phyloP scores from a whole-genome alignment of 805 yeast genomes.

The Barnettozyma sp. region DNA sequence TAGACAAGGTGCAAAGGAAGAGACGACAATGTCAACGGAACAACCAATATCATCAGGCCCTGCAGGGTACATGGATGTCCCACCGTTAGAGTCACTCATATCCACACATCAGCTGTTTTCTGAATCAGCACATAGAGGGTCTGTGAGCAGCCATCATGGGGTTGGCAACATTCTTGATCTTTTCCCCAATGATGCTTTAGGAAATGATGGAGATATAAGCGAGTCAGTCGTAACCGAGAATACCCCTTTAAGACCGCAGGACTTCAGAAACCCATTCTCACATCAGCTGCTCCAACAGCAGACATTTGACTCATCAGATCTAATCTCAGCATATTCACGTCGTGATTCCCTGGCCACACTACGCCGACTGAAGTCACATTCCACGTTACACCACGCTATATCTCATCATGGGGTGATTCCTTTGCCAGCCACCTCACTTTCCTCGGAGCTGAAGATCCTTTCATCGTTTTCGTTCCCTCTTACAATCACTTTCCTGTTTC shows the following conservation, averaged over 20 bases:
- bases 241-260: constrained; percentile 3
- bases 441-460: constrained; percentile 38
- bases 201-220: not conserved
- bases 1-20: too few species aligned
- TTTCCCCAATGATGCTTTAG: constrained; percentile 12
- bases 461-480: constrained; percentile 50
- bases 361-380: constrained; percentile 23
- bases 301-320: constrained; percentile 12
- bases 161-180: constrained; percentile 23
- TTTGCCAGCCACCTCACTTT: constrained; percentile 21
- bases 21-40: not conserved
- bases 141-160: constrained; percentile 15
- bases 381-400: constrained; percentile 21
- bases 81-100: constrained; percentile 17
- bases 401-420: constrained; percentile 23
- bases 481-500: constrained; percentile 59
- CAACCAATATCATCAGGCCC: constrained; percentile 14
- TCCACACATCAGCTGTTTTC: constrained; percentile 18
- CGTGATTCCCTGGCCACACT: constrained; percentile 20
- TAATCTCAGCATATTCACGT: constrained; percentile 13
- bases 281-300: constrained; percentile 6
- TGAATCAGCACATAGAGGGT: constrained; percentile 17
- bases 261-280: constrained; percentile 16
- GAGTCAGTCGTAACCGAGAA: not conserved
- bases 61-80: constrained; percentile 22